A percentile compares a stretch with the other conserved stretches of the same genome.
Evolutionary conservation across 345 rosid species (phyloP).

Genomic region (Gossypium turneri): DNA sequence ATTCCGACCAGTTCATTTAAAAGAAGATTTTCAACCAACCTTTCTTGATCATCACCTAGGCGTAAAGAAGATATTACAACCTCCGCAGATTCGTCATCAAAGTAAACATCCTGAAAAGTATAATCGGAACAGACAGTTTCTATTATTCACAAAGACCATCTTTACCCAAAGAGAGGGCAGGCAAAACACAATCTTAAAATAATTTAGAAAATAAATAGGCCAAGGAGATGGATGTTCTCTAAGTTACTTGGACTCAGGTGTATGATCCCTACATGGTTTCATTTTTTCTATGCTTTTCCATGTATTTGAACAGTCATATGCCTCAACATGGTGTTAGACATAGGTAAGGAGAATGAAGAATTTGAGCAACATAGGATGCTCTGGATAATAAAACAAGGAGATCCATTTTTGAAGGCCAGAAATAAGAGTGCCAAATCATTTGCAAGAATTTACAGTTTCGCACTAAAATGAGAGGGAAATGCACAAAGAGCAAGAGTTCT

Average conservation of each 20-base stretch:
- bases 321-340: not conserved
- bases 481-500: not conserved
- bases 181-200: not conserved
- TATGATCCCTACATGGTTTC: not conserved
- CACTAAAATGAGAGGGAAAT: not conserved
- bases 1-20: not conserved
- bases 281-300: not conserved
- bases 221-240: not conserved
- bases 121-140: constrained; percentile 23
- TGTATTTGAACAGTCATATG: not conserved
- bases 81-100: constrained; percentile 98
- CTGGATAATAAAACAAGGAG: not conserved
- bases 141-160: constrained; percentile 12
- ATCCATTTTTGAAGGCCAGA: not conserved
- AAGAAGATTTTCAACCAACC: constrained; percentile 35
- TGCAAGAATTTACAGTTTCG: not conserved
- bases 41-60: constrained; percentile 84
- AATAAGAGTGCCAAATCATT: not conserved
- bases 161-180: not conserved
- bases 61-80: constrained; percentile 93
- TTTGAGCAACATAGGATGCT: not conserved
- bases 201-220: not conserved
- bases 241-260: not conserved
- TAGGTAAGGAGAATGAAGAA: not conserved
- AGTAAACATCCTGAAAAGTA: constrained; percentile 81